phyloP scores from a whole-genome alignment of 2,329 filamentous ascomycete species.

The Rhynchosporium secalis region DNA sequence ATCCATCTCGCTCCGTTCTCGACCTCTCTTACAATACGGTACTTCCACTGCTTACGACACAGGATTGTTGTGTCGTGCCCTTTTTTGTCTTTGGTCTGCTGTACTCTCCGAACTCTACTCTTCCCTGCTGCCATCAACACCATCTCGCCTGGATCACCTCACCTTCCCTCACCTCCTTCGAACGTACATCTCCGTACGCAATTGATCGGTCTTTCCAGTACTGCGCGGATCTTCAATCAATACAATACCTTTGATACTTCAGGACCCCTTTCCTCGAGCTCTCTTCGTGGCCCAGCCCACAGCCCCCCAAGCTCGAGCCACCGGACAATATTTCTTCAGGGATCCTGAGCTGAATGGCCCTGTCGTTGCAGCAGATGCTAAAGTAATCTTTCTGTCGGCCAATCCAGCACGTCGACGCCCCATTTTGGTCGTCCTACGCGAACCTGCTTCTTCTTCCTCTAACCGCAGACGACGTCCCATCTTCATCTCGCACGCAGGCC shows the following conservation, averaged over 20 bases:
- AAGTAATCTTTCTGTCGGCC: constrained; percentile 25
- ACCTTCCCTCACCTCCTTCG: neutral
- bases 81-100: too few relatives aligned
- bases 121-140: too few relatives aligned
- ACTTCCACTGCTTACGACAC: too few relatives aligned
- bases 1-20: too few relatives aligned
- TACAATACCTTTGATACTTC: neutral
- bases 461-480: constrained; percentile 18
- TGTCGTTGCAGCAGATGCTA: constrained; percentile 20
- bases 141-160: too few relatives aligned
- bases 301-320: constrained; percentile 11
- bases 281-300: constrained; percentile 10
- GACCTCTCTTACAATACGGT: too few relatives aligned
- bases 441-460: constrained; percentile 14
- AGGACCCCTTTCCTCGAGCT: constrained; percentile 6
- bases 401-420: constrained; percentile 26
- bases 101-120: too few relatives aligned
- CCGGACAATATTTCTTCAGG: constrained; percentile 9
- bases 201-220: neutral
- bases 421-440: constrained; percentile 22
- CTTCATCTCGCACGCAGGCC: constrained; percentile 14
- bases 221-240: neutral
- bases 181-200: neutral
- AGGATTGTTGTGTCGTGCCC: too few relatives aligned
- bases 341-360: constrained; percentile 7